phyloP scores from a whole-genome alignment of 495 filamentous ascomycete genomes.

The Aspergillus diversus region DNA sequence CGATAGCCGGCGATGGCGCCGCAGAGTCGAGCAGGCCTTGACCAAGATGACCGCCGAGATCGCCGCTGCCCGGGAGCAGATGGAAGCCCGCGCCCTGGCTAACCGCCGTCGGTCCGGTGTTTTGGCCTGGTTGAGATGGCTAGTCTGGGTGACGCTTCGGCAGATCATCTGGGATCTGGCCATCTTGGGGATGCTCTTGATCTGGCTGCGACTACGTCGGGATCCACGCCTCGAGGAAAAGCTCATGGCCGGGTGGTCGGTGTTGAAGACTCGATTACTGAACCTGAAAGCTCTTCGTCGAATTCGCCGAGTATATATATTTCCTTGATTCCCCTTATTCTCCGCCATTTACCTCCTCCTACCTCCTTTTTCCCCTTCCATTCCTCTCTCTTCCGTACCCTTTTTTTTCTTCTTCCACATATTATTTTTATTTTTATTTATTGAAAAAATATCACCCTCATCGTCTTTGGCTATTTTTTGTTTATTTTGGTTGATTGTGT shows the following conservation, averaged over 20 bases:
- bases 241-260: slow-evolving; percentile 65
- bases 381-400: slow-evolving; percentile 3
- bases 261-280: slow-evolving; percentile 61
- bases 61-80: slow-evolving; percentile 89
- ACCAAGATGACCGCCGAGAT: slow-evolving; percentile 91
- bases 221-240: slow-evolving; percentile 79
- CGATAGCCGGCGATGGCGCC: slow-evolving; percentile 66
- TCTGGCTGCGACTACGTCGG: slow-evolving; percentile 79
- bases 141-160: slow-evolving; percentile 69
- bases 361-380: background rate
- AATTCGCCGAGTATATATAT: slow-evolving; percentile 29
- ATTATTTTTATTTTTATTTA: slow-evolving; percentile 11
- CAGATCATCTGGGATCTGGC: slow-evolving; percentile 74
- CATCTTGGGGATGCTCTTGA: slow-evolving; percentile 67
- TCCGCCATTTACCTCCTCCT: slow-evolving; percentile 8
- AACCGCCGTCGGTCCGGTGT: slow-evolving; percentile 54
- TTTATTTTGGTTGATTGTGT: background rate
- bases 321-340: slow-evolving; percentile 26
- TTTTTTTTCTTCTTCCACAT: slow-evolving; percentile 13
- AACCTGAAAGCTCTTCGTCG: slow-evolving; percentile 44
- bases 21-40: slow-evolving; percentile 82
- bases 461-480: background rate
- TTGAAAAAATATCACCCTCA: background rate
- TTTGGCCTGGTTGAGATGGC: slow-evolving; percentile 72
- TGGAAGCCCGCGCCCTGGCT: slow-evolving; percentile 60